Base-by-base conservation (phyloP, 192 early-diverging fungal genomes). In the Umbelopsis vinacea region DNA sequence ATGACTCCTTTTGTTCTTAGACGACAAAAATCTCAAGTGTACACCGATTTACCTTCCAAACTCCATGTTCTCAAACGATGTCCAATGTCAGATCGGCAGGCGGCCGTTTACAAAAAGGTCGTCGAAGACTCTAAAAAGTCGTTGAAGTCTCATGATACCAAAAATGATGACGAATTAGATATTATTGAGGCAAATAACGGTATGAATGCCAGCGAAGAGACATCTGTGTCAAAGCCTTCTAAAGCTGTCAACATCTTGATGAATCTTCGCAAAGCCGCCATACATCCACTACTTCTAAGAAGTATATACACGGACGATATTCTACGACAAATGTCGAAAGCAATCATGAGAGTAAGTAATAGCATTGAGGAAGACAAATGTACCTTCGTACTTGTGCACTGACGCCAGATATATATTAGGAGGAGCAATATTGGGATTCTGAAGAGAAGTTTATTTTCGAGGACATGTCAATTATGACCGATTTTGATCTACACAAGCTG, bases 1-100 rank as follows among this genome's bases (percentile, higher is more conserved):
- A 87, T 97, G 89, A 84, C 88, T 0, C 96, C 96, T 1, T 97
- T 97, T 82, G 93, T 97, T 1, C 79, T 97, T 37, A 85, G 94
- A 9, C 79, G 96, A 21, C 88, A 89, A 70, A 97, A 97, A 68
- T 82, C 77, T 26, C 84, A 92, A 22, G 92, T 93, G 3, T 72
- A 92, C 15, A 83, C 78, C 46, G 88, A 91, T 37, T 72, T 94
- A 52, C 92, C 92, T 1, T 55, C 63, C 2, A 94, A 94, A 74
- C 76, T 81, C 15, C 83, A 90, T 35, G 46, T 74, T 6, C 77
- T 89, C 19, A 83, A 89, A 0, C 74, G 75, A 6, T 84, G 90
- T 15, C 75, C 80, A 37, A 81, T 90, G 63, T 84, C 83, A 1
- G 60, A 54, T 0, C 22, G 68, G 0, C 92, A 93, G 71, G 75